A percentile compares a stretch with the other conserved stretches of the same genome.
Conservation (phyloP, 192 early-diverging fungal species). For the Linderina pennispora region DNA sequence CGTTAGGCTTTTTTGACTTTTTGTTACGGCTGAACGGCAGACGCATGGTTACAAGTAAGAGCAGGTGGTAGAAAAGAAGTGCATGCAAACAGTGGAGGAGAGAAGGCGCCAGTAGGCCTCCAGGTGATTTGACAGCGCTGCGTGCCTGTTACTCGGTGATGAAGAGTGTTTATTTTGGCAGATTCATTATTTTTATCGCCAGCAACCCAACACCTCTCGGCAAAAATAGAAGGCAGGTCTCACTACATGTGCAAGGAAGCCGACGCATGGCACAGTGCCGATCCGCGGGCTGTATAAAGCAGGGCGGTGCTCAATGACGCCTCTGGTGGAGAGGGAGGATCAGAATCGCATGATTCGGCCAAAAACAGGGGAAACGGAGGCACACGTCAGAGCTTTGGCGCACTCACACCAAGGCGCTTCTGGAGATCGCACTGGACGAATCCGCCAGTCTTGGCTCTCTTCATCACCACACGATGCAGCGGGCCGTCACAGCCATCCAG, state of each 20-base stretch:
- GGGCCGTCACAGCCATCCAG: background rate
- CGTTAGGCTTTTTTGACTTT: conserved; percentile 22
- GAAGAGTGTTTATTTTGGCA: no score
- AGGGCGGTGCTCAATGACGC: no score
- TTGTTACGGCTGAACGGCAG: conserved; percentile 27
- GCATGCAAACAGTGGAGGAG: background rate
- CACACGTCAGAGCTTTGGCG: no score
- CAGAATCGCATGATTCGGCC: no score
- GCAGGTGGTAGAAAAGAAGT: background rate
- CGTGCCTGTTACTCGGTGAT: background rate
- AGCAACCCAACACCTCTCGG: no score
- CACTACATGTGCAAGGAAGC: background rate
- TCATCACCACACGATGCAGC: conserved; percentile 31
- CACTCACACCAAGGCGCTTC: no score
- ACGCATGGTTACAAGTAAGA: conserved; percentile 15
- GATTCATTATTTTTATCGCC: no score
- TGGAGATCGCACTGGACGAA: no score
- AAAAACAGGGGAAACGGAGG: no score
- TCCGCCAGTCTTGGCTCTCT: conserved; percentile 11
- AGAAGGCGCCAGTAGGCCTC: background rate
- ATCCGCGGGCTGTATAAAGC: no score
- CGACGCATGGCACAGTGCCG: background rate
- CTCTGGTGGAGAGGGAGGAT: no score
- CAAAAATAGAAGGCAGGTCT: no score
- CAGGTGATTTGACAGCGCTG: background rate